Evolutionary conservation across 139 green algal genomes (phyloP).

Genomic region (Micractinium conductrix): DNA sequence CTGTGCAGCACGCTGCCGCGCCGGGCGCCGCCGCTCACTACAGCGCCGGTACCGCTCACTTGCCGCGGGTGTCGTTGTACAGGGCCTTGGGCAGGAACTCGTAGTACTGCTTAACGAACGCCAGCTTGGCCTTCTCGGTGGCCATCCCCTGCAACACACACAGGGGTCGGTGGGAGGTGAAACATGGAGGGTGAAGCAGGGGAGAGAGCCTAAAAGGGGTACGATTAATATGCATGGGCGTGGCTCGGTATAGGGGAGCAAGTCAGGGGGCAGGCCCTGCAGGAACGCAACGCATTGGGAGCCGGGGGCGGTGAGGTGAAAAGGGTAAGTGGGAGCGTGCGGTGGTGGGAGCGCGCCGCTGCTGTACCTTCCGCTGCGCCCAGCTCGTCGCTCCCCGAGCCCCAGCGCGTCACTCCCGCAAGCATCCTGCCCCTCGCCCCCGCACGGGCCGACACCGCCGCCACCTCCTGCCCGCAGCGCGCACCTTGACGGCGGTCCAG

Average conservation of each 20-base stretch:
- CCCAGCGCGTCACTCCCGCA: not conserved
- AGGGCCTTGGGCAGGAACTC: conserved; percentile 75
- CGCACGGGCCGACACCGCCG: too few relatives aligned
- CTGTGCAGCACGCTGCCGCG: too few relatives aligned
- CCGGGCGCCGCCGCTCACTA: too few relatives aligned
- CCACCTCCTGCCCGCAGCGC: not conserved
- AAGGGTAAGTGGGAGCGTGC: not conserved
- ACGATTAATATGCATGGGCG: too few relatives aligned
- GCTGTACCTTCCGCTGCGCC: too few relatives aligned
- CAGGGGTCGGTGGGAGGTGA: too few relatives aligned
- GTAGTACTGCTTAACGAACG: conserved; percentile 83
- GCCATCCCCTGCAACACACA: conserved; percentile 60
- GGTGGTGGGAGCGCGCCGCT: not conserved
- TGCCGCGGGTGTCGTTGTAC: conserved; percentile 78
- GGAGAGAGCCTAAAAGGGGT: too few relatives aligned
- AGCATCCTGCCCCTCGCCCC: not conserved
- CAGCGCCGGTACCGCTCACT: too few relatives aligned
- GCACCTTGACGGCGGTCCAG: conserved; percentile 76
- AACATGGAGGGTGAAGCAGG: too few relatives aligned
- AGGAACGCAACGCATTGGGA: too few relatives aligned
- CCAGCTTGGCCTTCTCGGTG: conserved; percentile 70
- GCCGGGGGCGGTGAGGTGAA: not conserved
- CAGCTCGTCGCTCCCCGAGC: too few relatives aligned
- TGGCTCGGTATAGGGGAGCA: not conserved
- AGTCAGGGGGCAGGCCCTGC: not conserved